Base-by-base conservation (phyloP, 2,329 filamentous ascomycete species). In the Xylaria sp. region DNA sequence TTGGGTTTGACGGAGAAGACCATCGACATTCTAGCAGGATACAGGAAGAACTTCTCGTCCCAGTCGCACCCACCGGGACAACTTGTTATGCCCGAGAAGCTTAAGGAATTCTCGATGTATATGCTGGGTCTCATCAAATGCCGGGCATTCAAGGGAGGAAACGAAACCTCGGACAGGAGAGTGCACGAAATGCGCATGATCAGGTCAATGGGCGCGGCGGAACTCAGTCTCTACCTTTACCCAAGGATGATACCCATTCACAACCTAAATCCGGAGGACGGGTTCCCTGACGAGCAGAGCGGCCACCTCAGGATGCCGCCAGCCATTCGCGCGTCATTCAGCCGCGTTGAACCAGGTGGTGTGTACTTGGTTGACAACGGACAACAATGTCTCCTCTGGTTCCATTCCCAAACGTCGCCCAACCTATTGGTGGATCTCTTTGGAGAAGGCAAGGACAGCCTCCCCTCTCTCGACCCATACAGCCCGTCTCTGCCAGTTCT, bases 51-150 rank as follows among this genome's bases (percentile, higher is more conserved):
- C 73, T 94, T 94, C 65, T 89, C 91, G 4, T 78, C 84, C 2
- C 90, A 90, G 52, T 84, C 86, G 2, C 91, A 96, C 67, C 93
- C 94, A 7, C 90, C 92, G 1, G 91, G 92, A 4, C 92, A 99
- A 72, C 84, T 99, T 24, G 92, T 99, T 24, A 86, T 99, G 74
- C 94, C 94, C 0, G 94, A 99, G 74, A 90, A 93, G 62, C 82
- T 99, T 24, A 97, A 97, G 71, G 94, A 99, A 70, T 92, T 96
- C 66, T 87, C 89, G 66, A 97, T 99, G 92, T 97, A 94, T 72
- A 90, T 95, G 74, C 86, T 99, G 8, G 88, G 90, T 44, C 77
- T 97, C 60, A 76, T 96, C 70, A 99, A 99, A 73, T 92, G 86
- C 52, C 86, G 94, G 53, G 92, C 93, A 2, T 92, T 97, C 77